A percentile compares a stretch with the other conserved stretches of the same genome.
These are phyloP conservation scores for Halophytophthora polymorphica DNA, from an alignment of 352 stramenopile genomes.

Conservation along the genomic window DNA sequence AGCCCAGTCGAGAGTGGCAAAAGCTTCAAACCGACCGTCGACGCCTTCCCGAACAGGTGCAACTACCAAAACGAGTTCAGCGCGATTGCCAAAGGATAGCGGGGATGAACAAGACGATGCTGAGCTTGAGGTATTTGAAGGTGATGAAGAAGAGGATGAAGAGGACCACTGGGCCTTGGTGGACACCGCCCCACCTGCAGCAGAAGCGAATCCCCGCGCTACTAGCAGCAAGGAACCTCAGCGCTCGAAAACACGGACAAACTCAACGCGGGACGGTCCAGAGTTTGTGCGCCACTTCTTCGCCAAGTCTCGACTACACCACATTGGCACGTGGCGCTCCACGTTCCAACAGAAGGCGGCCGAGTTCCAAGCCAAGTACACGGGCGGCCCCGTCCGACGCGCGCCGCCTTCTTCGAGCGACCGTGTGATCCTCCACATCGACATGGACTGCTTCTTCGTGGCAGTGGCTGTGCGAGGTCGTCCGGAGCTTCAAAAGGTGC, in stretches of 20 bases:
- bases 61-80: neutral
- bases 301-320: slow-evolving; percentile 79
- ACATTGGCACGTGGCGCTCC: slow-evolving; percentile 77
- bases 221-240: neutral
- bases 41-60: no score
- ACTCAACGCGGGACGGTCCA: slow-evolving; percentile 68
- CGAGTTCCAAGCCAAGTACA: slow-evolving; percentile 67
- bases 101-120: neutral
- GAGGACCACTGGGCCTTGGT: neutral
- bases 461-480: slow-evolving; percentile 85
- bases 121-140: neutral
- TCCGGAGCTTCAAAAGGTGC: slow-evolving; percentile 64
- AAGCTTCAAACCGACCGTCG: no score
- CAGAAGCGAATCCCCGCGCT: neutral
- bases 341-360: slow-evolving; percentile 69
- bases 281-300: slow-evolving; percentile 82
- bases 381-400: slow-evolving; percentile 33
- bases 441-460: slow-evolving; percentile 98
- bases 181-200: neutral
- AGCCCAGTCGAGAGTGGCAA: no score
- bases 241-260: slow-evolving; percentile 25
- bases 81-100: neutral
- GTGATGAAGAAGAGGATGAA: neutral
- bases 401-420: slow-evolving; percentile 32
- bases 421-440: slow-evolving; percentile 92